Evolutionary conservation across 2,329 filamentous ascomycete genomes (phyloP).

Genomic region (Fusarium tricinctum): DNA sequence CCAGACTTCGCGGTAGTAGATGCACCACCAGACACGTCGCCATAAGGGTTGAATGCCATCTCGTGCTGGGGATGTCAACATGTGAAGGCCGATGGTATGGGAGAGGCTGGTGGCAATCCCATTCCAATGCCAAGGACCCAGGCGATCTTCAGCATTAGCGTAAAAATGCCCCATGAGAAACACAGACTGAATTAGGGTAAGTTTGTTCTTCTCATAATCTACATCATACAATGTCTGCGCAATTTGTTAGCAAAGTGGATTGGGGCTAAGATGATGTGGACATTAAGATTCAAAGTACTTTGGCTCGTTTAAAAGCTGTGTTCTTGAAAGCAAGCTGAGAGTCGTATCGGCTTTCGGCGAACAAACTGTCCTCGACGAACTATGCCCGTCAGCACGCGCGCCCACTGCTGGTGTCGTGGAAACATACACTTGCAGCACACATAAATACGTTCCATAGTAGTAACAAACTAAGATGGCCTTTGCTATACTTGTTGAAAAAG

Average conservation of each 20-base stretch:
- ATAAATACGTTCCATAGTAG: constrained; percentile 2
- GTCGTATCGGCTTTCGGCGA: neutral
- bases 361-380: neutral
- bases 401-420: accelerated
- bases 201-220: constrained; percentile 4
- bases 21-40: constrained; percentile 37
- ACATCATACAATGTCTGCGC: neutral
- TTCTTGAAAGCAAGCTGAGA: neutral
- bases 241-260: neutral
- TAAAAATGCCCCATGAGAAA: constrained; percentile 8
- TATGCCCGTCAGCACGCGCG: neutral
- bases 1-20: constrained; percentile 35
- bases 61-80: neutral
- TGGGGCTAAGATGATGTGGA: accelerated
- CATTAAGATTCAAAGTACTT: neutral
- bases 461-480: neutral
- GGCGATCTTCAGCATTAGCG: neutral
- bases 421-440: constrained; percentile 1
- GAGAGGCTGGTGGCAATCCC: neutral
- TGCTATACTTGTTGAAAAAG: neutral
- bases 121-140: too few relatives aligned
- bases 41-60: constrained; percentile 6
- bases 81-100: constrained; percentile 2
- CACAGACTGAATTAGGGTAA: neutral
- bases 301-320: neutral